Evolutionary conservation across 2,329 filamentous ascomycete genomes (phyloP).

Genomic region (Calycina marina): DNA sequence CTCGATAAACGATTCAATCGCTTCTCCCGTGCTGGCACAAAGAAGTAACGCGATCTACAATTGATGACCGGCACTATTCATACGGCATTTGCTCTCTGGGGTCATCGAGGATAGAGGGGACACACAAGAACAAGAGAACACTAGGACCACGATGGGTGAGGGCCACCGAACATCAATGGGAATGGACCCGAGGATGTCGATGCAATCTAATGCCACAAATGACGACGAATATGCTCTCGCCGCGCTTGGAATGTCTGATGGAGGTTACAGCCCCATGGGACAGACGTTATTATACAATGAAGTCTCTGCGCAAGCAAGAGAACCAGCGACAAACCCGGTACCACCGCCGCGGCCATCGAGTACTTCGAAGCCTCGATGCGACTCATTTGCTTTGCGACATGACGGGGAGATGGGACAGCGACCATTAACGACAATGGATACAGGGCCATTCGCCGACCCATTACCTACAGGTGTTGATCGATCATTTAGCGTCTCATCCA

Average conservation of each 20-base stretch:
- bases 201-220: slow-evolving; percentile 24
- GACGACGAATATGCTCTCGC: slow-evolving; percentile 35
- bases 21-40: too few relatives aligned
- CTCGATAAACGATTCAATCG: too few relatives aligned
- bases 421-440: slow-evolving; percentile 8
- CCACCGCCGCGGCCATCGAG: slow-evolving; percentile 34
- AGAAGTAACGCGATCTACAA: too few relatives aligned
- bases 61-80: too few relatives aligned
- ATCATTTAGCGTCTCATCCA: slow-evolving; percentile 18
- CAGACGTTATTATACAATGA: slow-evolving; percentile 8
- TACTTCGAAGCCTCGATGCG: slow-evolving; percentile 37
- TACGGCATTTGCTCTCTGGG: too few relatives aligned
- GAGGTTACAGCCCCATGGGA: slow-evolving; percentile 31
- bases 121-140: slow-evolving; percentile 2
- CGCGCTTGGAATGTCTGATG: slow-evolving; percentile 37
- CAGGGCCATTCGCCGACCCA: slow-evolving; percentile 7
- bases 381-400: slow-evolving; percentile 36
- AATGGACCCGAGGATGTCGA: slow-evolving; percentile 29
- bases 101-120: background rate
- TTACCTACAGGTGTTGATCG: slow-evolving; percentile 9
- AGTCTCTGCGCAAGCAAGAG: slow-evolving; percentile 13
- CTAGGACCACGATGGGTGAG: slow-evolving; percentile 9
- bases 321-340: slow-evolving; percentile 16
- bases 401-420: slow-evolving; percentile 30
- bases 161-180: slow-evolving; percentile 18